Evolutionary conservation across 345 rosid species (phyloP), one percentile per base, ranked within the genome.

Genomic region (Euphorbia lathyris): DNA sequence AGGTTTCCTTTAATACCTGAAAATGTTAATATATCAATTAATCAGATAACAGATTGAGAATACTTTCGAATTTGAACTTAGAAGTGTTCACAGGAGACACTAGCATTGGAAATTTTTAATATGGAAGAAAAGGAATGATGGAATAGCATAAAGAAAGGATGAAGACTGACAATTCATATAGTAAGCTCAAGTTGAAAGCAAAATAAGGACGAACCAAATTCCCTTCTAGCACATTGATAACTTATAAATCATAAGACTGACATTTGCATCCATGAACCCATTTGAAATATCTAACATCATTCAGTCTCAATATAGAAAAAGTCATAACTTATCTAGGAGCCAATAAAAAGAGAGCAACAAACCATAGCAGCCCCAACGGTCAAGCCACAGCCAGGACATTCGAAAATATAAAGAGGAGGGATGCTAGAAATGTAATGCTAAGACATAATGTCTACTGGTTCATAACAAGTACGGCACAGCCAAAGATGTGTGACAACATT

Each of bases 1-100:
- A 74, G 5, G 87, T 94, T 71, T 91, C 84, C 79, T 87, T 91
- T 59, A 91, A 72, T 11, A 90, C 98, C 95, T 94, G 80, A 68
- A 74, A 53, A 69, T 26, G 30, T 16, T n/a, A 58, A 69, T 14
- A 58, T 52, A 29, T n/a, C n/a, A 61, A 64, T 50, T 34, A 4
- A 32, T 58, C 42, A 66, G 52, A 73, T 70, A 29, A 59, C 22
- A 20, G 17, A 47, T 23, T 12, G 19, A 55, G 36, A 68, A 52
- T 29, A 68, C 12, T 5, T 34, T 32, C 34, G 13, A 19, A 4
- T 38, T 45, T 25, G 19, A 34, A 59, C 32, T 53, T 11, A 30
- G n/a, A 56, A 42, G 12, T 16, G 9, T 40, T 58, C n/a, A 38
- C n/a, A 7, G 0, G 53, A 57, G 22, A 20, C 26, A 43, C 19